Conservation (phyloP, 805 yeast species). For the Saccharomycopsis microspora region DNA sequence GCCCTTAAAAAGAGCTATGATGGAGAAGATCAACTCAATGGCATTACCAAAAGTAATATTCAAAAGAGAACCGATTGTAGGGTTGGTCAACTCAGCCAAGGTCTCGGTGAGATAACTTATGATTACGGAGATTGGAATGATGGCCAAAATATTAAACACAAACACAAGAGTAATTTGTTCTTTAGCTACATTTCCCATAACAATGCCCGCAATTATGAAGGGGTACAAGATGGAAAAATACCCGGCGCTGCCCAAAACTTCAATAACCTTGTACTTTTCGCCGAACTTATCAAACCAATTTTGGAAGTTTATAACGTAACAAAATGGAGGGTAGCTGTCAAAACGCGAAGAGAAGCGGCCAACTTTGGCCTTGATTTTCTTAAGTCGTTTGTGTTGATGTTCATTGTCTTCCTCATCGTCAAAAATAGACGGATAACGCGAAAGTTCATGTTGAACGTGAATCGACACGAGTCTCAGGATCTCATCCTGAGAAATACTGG, state of each 20-base stretch:
- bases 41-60: conserved; percentile 16
- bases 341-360: not conserved
- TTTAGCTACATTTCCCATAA: conserved; percentile 6
- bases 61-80: conserved; percentile 13
- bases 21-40: conserved; percentile 14
- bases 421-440: conserved; percentile 8
- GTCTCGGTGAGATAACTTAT: conserved; percentile 13
- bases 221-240: conserved; percentile 12
- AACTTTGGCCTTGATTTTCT: not conserved
- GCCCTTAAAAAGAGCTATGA: conserved; percentile 14
- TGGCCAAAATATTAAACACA: conserved; percentile 15
- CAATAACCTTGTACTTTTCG: conserved; percentile 1
- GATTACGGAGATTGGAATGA: conserved; percentile 13
- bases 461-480: conserved; percentile 8
- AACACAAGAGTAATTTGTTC: conserved; percentile 5
- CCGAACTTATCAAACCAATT: conserved; percentile 2
- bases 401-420: conserved; percentile 6
- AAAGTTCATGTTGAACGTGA: conserved; percentile 13
- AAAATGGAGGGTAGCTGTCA: conserved; percentile 3
- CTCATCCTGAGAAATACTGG: conserved; percentile 11
- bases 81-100: conserved; percentile 13
- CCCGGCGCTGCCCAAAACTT: conserved; percentile 9
- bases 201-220: conserved; percentile 13
- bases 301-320: not conserved
- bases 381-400: conserved; percentile 2